A percentile compares a stretch with the other conserved stretches of the same genome.
These are phyloP conservation scores for Berkeleyomyces rouxiae DNA, from an alignment of 2,329 filamentous ascomycete species.

Conservation along the genomic window DNA sequence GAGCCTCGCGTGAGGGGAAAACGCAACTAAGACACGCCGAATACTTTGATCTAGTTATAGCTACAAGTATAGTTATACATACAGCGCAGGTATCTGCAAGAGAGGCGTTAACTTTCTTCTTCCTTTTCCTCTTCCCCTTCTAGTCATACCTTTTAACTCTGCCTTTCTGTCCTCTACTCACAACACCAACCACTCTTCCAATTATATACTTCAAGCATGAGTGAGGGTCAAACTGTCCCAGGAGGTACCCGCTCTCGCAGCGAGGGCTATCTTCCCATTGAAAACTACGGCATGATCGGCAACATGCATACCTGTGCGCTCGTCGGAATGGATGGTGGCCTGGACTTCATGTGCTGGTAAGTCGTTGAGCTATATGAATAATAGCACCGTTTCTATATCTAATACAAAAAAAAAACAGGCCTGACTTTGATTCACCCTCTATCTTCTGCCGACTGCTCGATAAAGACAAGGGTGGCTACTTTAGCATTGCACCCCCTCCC, in stretches of 20 bases:
- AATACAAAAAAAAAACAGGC: slow-evolving; percentile 29
- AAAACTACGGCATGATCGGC: slow-evolving; percentile 65
- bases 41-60: neutral
- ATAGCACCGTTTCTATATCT: neutral
- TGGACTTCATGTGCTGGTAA: slow-evolving; percentile 66
- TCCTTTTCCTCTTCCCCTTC: neutral
- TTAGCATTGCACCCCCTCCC: slow-evolving; percentile 43
- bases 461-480: slow-evolving; percentile 58
- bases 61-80: too few species aligned
- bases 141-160: neutral
- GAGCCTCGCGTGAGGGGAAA: neutral
- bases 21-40: neutral
- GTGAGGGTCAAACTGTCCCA: neutral
- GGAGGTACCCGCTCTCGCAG: slow-evolving; percentile 1
- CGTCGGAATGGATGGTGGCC: slow-evolving; percentile 55
- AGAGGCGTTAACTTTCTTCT: neutral
- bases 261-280: slow-evolving; percentile 43
- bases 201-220: neutral
- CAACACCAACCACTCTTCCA: neutral
- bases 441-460: slow-evolving; percentile 61
- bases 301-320: slow-evolving; percentile 67
- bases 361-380: slow-evolving; percentile 14
- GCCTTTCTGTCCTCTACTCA: neutral
- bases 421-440: slow-evolving; percentile 62
- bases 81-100: too few species aligned